Percentiles rank a stretch among this genome's conserved stretches.
Conservation (phyloP, 1,284 basidiomycete genomes). For the Cutaneotrichosporon mucoides region DNA sequence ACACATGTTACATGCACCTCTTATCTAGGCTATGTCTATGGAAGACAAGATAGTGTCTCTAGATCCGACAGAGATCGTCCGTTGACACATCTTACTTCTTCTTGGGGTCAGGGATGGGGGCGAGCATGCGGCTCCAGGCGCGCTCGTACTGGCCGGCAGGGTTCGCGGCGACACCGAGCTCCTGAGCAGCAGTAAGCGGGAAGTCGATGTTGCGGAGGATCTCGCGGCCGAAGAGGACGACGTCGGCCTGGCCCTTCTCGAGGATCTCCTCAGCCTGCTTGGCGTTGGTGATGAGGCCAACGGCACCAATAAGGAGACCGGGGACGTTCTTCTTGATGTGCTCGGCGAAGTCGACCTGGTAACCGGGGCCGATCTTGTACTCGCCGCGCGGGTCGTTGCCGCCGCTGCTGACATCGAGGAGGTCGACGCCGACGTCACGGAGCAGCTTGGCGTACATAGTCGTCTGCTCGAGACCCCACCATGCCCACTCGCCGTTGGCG, state of each 20-base stretch:
- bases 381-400: constrained; percentile 62
- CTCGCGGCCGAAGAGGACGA: constrained; percentile 66
- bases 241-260: constrained; percentile 62
- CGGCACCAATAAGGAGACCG: constrained; percentile 58
- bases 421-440: constrained; percentile 61
- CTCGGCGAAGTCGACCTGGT: constrained; percentile 68
- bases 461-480: constrained; percentile 67
- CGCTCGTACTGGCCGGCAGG: constrained; percentile 46
- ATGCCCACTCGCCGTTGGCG: constrained; percentile 52
- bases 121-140: constrained; percentile 55
- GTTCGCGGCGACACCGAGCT: constrained; percentile 43
- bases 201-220: constrained; percentile 48
- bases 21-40: no score
- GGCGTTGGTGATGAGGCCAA: constrained; percentile 69
- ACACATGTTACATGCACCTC: no score
- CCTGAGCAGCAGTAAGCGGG: constrained; percentile 43
- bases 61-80: no score
- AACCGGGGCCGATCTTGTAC: constrained; percentile 60
- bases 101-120: not conserved
- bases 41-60: no score
- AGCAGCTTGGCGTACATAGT: constrained; percentile 59
- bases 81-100: not conserved
- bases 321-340: constrained; percentile 63
- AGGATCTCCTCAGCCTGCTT: constrained; percentile 64
- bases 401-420: constrained; percentile 66